Percentiles rank a stretch among this genome's conserved stretches.
Evolutionary conservation across 225 moss, liverwort and hornwort species (phyloP).

Genomic region (Physcomitrellopsis africana): DNA sequence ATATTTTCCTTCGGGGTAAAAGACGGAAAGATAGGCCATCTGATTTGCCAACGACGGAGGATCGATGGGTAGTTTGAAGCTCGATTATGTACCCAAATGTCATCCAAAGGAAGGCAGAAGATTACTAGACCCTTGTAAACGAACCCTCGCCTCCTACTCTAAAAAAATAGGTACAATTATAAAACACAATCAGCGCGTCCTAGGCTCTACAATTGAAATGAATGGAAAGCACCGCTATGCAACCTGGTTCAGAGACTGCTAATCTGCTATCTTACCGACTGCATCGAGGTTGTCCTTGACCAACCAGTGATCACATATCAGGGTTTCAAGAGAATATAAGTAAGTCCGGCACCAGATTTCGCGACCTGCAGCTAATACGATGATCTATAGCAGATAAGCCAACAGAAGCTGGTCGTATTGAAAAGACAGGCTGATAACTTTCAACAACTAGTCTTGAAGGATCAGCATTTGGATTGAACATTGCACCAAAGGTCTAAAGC

Average conservation of each 20-base stretch:
- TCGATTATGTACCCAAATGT: too few species aligned
- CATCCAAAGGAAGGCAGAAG: too few species aligned
- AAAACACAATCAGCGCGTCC: slow-evolving; percentile 2
- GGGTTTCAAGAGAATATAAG: too few species aligned
- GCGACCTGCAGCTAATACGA: neutral
- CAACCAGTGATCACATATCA: too few species aligned
- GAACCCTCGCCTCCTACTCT: neutral
- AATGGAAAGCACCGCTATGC: neutral
- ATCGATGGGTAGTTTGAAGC: too few species aligned
- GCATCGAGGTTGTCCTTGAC: neutral
- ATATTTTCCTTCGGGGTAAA: neutral
- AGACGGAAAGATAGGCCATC: too few species aligned
- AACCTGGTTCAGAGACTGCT: neutral
- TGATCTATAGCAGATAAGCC: slow-evolving; percentile 8
- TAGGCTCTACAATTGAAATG: slow-evolving; percentile 17
- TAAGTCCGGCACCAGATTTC: neutral
- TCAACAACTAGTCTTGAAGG: neutral
- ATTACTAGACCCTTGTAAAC: neutral
- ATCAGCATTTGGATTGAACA: neutral
- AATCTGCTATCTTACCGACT: neutral
- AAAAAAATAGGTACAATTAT: neutral
- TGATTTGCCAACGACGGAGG: too few species aligned
- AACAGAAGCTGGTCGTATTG: slow-evolving; percentile 11
- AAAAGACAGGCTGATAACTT: neutral
- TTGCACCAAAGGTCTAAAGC: neutral